Percentiles rank a stretch among this genome's conserved stretches.
Conservation (phyloP, 2,329 filamentous ascomycete genomes). For the Beauveria australis region DNA sequence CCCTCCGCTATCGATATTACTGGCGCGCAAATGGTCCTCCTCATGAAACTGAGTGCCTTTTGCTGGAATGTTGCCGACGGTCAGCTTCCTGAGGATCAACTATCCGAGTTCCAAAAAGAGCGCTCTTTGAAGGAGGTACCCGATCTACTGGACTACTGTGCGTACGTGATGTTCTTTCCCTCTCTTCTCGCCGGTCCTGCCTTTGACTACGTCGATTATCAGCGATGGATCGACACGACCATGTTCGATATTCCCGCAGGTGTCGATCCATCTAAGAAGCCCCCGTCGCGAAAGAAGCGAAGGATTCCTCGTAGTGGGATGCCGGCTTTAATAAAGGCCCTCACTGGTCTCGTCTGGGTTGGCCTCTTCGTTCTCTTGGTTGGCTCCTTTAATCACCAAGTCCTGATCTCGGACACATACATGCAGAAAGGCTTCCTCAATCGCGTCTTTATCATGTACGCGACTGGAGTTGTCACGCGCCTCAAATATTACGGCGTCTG, state of each 20-base stretch:
- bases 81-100: conserved; percentile 63
- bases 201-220: conserved; percentile 92
- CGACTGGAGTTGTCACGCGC: conserved; percentile 72
- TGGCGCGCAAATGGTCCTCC: conserved; percentile 92
- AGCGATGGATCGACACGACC: conserved; percentile 81
- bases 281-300: conserved; percentile 79
- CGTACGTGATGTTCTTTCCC: conserved; percentile 93
- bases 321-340: conserved; percentile 71
- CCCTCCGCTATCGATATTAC: conserved; percentile 75
- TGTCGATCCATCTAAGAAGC: conserved; percentile 76
- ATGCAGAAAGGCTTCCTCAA: conserved; percentile 59
- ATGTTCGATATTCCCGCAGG: conserved; percentile 85
- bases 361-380: conserved; percentile 66
- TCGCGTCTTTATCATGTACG: conserved; percentile 72
- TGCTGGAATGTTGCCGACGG: conserved; percentile 98
- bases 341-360: conserved; percentile 70
- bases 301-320: conserved; percentile 86
- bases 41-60: conserved; percentile 96
- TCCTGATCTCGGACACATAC: conserved; percentile 59
- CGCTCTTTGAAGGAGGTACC: conserved; percentile 71
- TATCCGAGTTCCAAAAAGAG: conserved; percentile 83
- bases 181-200: conserved; percentile 82
- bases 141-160: conserved; percentile 68
- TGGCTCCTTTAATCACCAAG: conserved; percentile 53
- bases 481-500: conserved; percentile 97